These are phyloP conservation scores for Aspergillus transmontanensis DNA, from an alignment of 2,329 filamentous ascomycete species.

Conservation along the genomic window DNA sequence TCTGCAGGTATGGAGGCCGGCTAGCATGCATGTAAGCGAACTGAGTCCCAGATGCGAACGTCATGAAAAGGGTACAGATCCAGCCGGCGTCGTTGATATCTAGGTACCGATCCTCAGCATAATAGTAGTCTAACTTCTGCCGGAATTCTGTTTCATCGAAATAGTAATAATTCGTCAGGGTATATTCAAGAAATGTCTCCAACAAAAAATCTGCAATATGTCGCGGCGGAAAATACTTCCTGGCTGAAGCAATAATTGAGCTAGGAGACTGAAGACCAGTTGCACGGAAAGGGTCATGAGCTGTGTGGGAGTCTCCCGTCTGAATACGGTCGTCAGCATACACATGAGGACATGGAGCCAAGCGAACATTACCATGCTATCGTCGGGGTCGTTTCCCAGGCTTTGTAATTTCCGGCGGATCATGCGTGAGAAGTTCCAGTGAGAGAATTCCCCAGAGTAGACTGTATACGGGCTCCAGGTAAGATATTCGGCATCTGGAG, in stretches of 20 bases:
- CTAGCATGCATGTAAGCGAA: constrained; percentile 36
- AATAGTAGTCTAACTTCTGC: constrained; percentile 32
- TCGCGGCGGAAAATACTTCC: constrained; percentile 33
- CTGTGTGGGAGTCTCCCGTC: constrained; percentile 19
- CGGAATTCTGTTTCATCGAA: constrained; percentile 33
- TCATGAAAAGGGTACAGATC: constrained; percentile 36
- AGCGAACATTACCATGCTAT: background rate
- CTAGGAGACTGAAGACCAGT: constrained; percentile 33
- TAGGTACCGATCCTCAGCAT: constrained; percentile 22
- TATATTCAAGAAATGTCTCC: constrained; percentile 36
- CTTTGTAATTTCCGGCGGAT: constrained; percentile 33
- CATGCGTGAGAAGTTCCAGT: constrained; percentile 40
- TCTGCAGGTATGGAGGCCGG: constrained; percentile 5
- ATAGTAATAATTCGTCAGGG: constrained; percentile 38
- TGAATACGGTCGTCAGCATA: background rate
- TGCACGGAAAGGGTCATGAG: constrained; percentile 34
- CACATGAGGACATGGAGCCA: background rate
- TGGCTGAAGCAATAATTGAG: constrained; percentile 27
- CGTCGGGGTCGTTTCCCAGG: constrained; percentile 11
- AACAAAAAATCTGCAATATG: constrained; percentile 36
- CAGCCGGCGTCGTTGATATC: constrained; percentile 31
- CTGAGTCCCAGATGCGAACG: constrained; percentile 41
- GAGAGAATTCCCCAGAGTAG: constrained; percentile 42
- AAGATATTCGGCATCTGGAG: background rate
- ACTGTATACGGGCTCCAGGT: constrained; percentile 20